These are phyloP conservation scores for Panaeolus papilionaceus DNA, from an alignment of 768 basidiomycete genomes.

Conservation along the genomic window DNA sequence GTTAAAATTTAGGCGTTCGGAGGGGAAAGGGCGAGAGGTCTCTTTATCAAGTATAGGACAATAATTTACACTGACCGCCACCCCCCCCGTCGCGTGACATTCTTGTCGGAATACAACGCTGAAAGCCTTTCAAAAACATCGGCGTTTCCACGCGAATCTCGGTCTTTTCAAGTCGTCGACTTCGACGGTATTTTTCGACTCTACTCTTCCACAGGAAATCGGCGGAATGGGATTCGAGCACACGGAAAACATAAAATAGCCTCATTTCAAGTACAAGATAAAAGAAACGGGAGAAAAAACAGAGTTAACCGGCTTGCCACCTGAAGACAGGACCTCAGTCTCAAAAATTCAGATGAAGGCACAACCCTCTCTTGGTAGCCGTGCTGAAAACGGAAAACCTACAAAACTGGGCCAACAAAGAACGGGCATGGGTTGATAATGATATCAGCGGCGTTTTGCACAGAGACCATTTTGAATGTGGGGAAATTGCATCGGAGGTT, in stretches of 20 bases:
- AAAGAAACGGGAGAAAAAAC: background rate
- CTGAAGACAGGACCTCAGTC: background rate
- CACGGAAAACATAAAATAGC: background rate
- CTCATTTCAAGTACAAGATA: background rate
- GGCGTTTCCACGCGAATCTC: constrained; percentile 14
- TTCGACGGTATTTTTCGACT: background rate
- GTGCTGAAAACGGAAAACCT: background rate
- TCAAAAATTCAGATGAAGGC: background rate
- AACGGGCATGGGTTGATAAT: background rate
- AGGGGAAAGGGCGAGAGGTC: background rate
- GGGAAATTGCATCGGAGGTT: constrained; percentile 9
- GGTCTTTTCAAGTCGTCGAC: constrained; percentile 1
- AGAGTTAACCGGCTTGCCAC: background rate
- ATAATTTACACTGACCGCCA: background rate
- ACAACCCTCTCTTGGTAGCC: background rate
- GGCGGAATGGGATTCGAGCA: background rate
- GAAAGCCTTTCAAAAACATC: constrained; percentile 1
- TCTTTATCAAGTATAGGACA: constrained; percentile 7
- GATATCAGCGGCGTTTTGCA: constrained; percentile 13
- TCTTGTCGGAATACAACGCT: background rate
- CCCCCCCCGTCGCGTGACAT: constrained; percentile 3
- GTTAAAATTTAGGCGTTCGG: constrained; percentile 7
- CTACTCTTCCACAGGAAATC: background rate
- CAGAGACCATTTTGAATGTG: background rate
- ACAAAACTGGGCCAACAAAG: background rate